Percentiles rank a stretch among this genome's conserved stretches.
These are phyloP conservation scores for Magnaporthales sp. DNA, from an alignment of 2,329 filamentous ascomycete species.

Conservation along the genomic window DNA sequence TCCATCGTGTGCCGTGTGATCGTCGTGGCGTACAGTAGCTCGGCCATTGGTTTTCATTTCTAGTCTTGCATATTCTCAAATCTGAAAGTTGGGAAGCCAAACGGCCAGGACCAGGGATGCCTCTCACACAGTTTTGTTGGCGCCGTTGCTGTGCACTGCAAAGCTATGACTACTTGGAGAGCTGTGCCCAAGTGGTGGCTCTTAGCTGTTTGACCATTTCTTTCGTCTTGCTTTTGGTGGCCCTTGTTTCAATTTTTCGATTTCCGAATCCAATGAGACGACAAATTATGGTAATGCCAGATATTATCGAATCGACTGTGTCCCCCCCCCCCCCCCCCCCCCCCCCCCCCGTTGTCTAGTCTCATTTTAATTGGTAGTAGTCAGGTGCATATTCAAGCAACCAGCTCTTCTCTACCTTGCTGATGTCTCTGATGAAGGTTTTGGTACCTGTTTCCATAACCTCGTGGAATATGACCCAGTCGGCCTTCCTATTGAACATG, in stretches of 20 bases:
- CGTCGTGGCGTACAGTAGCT: neutral
- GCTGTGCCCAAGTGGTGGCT: neutral
- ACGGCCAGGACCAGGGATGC: neutral
- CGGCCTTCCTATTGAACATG: conserved; percentile 93
- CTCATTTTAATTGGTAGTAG: conserved; percentile 57
- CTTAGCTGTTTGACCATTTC: conserved; percentile 1
- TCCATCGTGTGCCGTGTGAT: neutral
- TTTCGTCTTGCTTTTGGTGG: neutral
- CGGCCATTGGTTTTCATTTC: neutral
- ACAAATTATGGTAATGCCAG: neutral
- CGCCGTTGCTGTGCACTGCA: neutral
- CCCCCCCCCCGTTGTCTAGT: neutral
- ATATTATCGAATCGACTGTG: neutral
- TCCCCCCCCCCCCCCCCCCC: too few relatives aligned
- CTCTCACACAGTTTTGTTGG: neutral
- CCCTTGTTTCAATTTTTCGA: neutral
- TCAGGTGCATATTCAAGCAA: conserved; percentile 79
- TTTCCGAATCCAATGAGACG: neutral
- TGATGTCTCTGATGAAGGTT: conserved; percentile 83
- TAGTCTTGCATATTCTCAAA: neutral
- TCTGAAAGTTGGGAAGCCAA: neutral
- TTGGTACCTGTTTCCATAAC: conserved; percentile 84
- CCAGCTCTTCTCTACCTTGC: conserved; percentile 92
- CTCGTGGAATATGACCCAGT: conserved; percentile 95
- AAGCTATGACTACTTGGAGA: neutral